These are phyloP conservation scores for Ogataea henricii DNA, from an alignment of 805 yeast species.

Conservation along the genomic window DNA sequence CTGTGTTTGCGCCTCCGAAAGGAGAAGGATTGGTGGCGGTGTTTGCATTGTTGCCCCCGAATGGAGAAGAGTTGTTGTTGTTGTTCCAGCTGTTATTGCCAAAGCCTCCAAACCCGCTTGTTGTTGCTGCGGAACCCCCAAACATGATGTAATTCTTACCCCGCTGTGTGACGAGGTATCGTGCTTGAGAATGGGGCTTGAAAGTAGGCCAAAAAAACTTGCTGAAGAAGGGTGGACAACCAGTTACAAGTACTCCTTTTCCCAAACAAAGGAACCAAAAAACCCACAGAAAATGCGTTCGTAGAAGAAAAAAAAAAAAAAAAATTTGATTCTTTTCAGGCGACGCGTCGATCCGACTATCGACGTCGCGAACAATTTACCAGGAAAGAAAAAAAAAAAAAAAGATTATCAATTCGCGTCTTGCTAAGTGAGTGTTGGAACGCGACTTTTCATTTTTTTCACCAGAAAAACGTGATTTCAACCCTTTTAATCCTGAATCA, in stretches of 20 bases:
- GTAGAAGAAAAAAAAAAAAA: not conserved
- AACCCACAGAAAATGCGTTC: slow-evolving; percentile 4
- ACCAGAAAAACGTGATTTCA: no score
- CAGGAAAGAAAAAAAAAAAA: not conserved
- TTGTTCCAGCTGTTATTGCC: slow-evolving; percentile 34
- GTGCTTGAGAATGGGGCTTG: not conserved
- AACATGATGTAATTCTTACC: slow-evolving; percentile 5
- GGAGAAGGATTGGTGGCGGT: slow-evolving; percentile 10
- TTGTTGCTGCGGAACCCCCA: slow-evolving; percentile 7
- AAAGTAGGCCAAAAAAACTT: not conserved
- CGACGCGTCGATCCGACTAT: not conserved
- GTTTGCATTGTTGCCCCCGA: slow-evolving; percentile 30
- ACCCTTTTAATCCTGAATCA: not conserved
- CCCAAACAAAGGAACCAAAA: not conserved
- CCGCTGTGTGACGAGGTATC: not conserved
- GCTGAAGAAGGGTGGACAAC: not conserved
- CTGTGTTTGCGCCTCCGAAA: slow-evolving; percentile 21
- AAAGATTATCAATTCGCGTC: not conserved
- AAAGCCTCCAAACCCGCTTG: slow-evolving; percentile 55
- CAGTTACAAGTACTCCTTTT: not conserved
- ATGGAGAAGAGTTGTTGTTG: slow-evolving; percentile 24
- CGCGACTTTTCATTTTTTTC: not conserved
- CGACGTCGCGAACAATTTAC: no score
- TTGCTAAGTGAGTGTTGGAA: not conserved
- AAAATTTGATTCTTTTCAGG: slow-evolving; percentile 1